Conservation (phyloP, 306 rosid species). For the Vigna radiata region DNA sequence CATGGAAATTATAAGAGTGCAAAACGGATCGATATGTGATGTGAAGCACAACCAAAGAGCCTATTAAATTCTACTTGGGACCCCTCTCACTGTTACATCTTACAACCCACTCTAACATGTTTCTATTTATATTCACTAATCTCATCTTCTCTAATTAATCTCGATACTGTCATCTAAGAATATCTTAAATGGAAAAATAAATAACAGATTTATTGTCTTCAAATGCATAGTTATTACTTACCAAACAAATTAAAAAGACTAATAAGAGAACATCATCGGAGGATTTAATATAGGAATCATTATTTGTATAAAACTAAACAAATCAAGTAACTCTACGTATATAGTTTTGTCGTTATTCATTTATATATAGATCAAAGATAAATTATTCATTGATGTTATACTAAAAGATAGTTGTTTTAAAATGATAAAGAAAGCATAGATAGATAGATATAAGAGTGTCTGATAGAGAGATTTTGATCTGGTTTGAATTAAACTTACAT, state of each 20-base stretch:
- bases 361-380: not conserved
- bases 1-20: constrained; percentile 25
- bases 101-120: constrained; percentile 41
- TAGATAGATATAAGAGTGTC: not conserved
- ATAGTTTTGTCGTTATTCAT: not conserved
- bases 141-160: not conserved
- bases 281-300: not conserved
- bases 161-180: not conserved
- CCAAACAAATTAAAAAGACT: not conserved
- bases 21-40: not conserved
- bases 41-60: constrained; percentile 26
- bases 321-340: too few relatives aligned
- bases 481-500: not conserved
- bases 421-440: not conserved
- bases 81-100: constrained; percentile 28
- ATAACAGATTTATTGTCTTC: constrained; percentile 5
- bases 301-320: too few relatives aligned
- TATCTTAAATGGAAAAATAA: not conserved
- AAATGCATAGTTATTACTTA: not conserved
- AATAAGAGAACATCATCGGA: too few relatives aligned
- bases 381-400: too few relatives aligned
- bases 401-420: not conserved
- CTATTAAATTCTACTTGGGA: constrained; percentile 48
- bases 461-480: not conserved
- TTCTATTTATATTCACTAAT: constrained; percentile 53